Evolutionary conservation across 495 filamentous ascomycete species (phyloP), one percentile per base, ranked within the genome.

Genomic region (Podospora pseudoanserina): DNA sequence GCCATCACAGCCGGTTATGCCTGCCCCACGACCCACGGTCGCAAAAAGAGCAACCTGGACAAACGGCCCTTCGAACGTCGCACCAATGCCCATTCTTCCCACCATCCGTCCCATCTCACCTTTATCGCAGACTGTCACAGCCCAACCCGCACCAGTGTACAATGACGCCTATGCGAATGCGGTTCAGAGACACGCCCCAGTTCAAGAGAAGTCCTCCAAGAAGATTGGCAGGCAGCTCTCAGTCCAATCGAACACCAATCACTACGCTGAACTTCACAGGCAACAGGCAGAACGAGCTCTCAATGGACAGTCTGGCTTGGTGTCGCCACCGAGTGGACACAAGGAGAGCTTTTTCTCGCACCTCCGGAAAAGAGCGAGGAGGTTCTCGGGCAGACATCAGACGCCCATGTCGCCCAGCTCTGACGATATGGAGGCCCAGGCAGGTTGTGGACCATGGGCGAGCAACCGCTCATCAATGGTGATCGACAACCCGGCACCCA

Each of bases 321-420:
- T 82, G 60, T 90, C 87, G 67, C 90, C 87, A 28, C 86, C 80
- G 7, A 86, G 85, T 67, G 90, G 82, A 18, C 91, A 91, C 44
- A 94, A 94, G 73, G 95, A 98, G 75, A 91, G 94, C 77, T 98
- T 97, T 81, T 98, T 99, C 79, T 97, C 96, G 7, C 96, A 99
- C 72, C 85, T 99, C 5, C 88, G 96, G 55, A 99, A 99, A 78
- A 89, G 93, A 27, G 96, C 96, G 7, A 88, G 96, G 69, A 86
- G 96, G 71, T 87, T 99, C 28, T 99, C 96, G 39, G 96, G 95
- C 44, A 89, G 92, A 27, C 91, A 94, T 73, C 92, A 94, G 77
- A 85, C 87, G 28, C 88, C 90, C 20, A 84, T 88, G 64, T 91
- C 91, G 32, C 86, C 92, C 11, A 86, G 83, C 20, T 83, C 86